Evolutionary conservation across 768 basidiomycete genomes (phyloP).

Genomic region (Mycena metata): DNA sequence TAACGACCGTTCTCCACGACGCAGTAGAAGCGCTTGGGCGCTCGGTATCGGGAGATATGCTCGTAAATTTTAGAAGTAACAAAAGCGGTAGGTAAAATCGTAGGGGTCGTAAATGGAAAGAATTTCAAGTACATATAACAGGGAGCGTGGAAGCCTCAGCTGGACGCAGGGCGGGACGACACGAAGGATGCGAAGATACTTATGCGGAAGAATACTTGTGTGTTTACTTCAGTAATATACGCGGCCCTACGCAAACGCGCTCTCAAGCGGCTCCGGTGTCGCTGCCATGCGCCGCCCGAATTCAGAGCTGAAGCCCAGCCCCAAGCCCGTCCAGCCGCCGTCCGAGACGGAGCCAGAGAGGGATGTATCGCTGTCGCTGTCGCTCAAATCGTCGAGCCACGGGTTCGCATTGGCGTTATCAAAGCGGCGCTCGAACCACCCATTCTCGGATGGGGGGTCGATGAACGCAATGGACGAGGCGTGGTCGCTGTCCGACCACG

Average conservation of each 20-base stretch:
- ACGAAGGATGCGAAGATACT: no score
- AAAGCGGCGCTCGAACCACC: slow-evolving; percentile 25
- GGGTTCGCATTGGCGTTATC: slow-evolving; percentile 4
- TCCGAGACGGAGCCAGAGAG: neutral
- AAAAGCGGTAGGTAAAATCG: neutral
- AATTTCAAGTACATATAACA: neutral
- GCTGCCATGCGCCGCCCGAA: slow-evolving; percentile 43
- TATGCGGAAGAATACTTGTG: no score
- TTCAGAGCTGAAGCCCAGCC: slow-evolving; percentile 58
- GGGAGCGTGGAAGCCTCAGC: slow-evolving; percentile 11
- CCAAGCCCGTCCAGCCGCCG: slow-evolving; percentile 40
- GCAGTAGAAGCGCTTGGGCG: slow-evolving; percentile 68
- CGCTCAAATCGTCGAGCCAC: slow-evolving; percentile 26
- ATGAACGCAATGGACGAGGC: slow-evolving; percentile 28
- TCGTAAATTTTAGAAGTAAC: neutral
- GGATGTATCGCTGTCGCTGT: neutral
- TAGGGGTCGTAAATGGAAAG: neutral
- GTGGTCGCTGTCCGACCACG: slow-evolving; percentile 16
- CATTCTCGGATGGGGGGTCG: slow-evolving; percentile 48
- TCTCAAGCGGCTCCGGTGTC: slow-evolving; percentile 33
- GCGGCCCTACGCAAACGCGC: slow-evolving; percentile 34
- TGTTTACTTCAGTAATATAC: no score
- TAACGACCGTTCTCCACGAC: slow-evolving; percentile 67
- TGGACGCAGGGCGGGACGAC: slow-evolving; percentile 17
- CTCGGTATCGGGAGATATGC: no score